Conservation (phyloP, 1,284 basidiomycete genomes). For the Apiotrichum gracile region DNA sequence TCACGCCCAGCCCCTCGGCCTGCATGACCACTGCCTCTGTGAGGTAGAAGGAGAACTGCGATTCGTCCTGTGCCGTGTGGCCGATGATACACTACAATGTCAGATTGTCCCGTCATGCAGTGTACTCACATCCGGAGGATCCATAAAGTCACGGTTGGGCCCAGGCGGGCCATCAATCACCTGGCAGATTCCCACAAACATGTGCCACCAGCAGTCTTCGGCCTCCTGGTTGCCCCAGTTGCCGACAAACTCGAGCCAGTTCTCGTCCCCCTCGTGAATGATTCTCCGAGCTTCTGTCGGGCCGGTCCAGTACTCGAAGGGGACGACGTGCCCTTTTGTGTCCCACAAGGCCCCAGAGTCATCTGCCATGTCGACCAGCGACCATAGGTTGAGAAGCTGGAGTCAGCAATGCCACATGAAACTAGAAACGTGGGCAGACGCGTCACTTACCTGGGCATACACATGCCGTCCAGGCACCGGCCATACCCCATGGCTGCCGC, state of each 20-base stretch:
- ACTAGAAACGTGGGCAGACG: conserved; percentile 1
- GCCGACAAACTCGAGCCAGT: conserved; percentile 40
- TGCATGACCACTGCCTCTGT: conserved; percentile 10
- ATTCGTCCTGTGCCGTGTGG: conserved; percentile 11
- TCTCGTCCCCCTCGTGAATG: conserved; percentile 21
- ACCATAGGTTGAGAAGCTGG: conserved; percentile 26
- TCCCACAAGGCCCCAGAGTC: conserved; percentile 43
- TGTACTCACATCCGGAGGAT: conserved; percentile 30
- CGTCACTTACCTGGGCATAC: conserved; percentile 28
- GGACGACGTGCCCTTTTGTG: conserved; percentile 32
- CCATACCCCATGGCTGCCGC: conserved; percentile 44
- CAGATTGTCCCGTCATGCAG: too few relatives aligned
- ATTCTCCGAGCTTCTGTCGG: conserved; percentile 18
- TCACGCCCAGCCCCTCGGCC: conserved; percentile 15
- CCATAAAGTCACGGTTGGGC: conserved; percentile 37
- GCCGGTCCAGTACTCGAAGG: conserved; percentile 34
- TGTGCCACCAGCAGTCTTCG: conserved; percentile 38
- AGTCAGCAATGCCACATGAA: conserved; percentile 30
- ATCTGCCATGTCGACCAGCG: conserved; percentile 39
- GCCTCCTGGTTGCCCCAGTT: conserved; percentile 40
- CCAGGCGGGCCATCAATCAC: conserved; percentile 35
- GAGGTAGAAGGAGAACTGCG: conserved; percentile 29
- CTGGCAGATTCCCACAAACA: conserved; percentile 35
- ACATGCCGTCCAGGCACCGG: conserved; percentile 37
- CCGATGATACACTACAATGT: conserved; percentile 30